phyloP scores from a whole-genome alignment of 768 basidiomycete species.

The Mycena metata region DNA sequence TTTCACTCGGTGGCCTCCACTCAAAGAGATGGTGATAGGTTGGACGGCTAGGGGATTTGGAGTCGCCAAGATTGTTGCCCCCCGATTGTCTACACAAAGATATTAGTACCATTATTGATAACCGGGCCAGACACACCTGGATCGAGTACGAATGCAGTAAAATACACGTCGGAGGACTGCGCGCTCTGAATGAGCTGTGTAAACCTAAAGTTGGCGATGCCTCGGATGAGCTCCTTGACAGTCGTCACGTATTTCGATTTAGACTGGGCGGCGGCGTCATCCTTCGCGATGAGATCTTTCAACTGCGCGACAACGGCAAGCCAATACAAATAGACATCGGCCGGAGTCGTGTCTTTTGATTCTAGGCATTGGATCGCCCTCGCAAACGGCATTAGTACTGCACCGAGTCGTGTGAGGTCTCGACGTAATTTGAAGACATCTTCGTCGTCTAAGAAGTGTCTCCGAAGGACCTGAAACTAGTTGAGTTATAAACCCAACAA shows the following conservation, averaged over 20 bases:
- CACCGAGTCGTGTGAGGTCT: too few relatives aligned
- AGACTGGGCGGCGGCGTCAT: too few relatives aligned
- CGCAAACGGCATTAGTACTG: constrained; percentile 7
- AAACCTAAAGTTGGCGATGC: too few relatives aligned
- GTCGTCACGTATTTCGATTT: too few relatives aligned
- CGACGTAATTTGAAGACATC: too few relatives aligned
- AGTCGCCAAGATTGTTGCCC: constrained; percentile 2
- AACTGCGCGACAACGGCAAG: not conserved
- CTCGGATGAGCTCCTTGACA: too few relatives aligned
- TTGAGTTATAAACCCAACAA: too few relatives aligned
- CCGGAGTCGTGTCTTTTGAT: constrained; percentile 8
- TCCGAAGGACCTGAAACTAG: too few relatives aligned
- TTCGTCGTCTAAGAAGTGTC: too few relatives aligned
- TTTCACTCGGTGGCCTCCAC: not conserved
- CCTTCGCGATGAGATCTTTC: not conserved
- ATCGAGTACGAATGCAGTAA: constrained; percentile 21
- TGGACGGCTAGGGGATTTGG: constrained; percentile 16
- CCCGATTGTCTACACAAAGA: constrained; percentile 22
- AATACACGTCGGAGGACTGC: constrained; percentile 17
- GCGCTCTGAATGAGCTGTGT: too few relatives aligned
- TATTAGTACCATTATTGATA: not conserved
- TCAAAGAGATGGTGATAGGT: not conserved
- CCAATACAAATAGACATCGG: constrained; percentile 14
- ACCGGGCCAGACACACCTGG: not conserved
- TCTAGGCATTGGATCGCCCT: constrained; percentile 15